Base-by-base conservation (phyloP, 176 grass and related monocot species). In the Oryza meridionalis region DNA sequence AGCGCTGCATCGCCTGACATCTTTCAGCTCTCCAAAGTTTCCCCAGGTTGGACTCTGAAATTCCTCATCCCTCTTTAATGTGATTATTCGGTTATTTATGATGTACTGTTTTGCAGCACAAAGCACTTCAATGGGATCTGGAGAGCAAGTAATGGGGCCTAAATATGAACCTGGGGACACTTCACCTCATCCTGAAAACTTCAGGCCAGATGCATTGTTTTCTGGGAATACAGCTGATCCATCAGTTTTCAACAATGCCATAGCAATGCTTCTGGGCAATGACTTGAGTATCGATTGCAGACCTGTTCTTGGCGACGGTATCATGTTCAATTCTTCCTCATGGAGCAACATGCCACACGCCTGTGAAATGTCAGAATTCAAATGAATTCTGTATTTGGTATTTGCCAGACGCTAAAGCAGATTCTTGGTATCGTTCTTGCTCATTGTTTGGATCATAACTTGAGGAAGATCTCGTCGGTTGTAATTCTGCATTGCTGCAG, bases 201-300 rank as follows among this genome's bases (percentile, higher is more conserved):
- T 79, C 11, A 93, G 90, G 88, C 88, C 95, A 50, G 95, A 94
- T 21, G 81, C 84, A n/a, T 74, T 93, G 38, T 90, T 94, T 75
- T 89, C 92, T 62, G 73, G 86, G 50, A 92, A 76, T 79, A 81
- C 73, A 47, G 81, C 91, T 19, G 81, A 92, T 58, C 32, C 70
- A 8, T 87, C 94, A 35, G 40, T 87, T 71, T 90, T 92, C 61
- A 92, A 86, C 59, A 85, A 86, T 59, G 81, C 92, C 55, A 87
- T 94, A 80, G 81, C 92, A 63, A 91, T 85, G 69, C 85, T 94
- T 63, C 65, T 97, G 49, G 84, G 86, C 32, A 82, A 84, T 19
- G 86, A 84, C 79, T 77, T 81, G 47, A 81, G 85, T 76, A 72
- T 65, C 11, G 85, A 90, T 22, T 88, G 47, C 79, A 85, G 90